A percentile compares a stretch with the other conserved stretches of the same genome.
phyloP scores from a whole-genome alignment of 306 rosid species.

The Vigna unguiculata region DNA sequence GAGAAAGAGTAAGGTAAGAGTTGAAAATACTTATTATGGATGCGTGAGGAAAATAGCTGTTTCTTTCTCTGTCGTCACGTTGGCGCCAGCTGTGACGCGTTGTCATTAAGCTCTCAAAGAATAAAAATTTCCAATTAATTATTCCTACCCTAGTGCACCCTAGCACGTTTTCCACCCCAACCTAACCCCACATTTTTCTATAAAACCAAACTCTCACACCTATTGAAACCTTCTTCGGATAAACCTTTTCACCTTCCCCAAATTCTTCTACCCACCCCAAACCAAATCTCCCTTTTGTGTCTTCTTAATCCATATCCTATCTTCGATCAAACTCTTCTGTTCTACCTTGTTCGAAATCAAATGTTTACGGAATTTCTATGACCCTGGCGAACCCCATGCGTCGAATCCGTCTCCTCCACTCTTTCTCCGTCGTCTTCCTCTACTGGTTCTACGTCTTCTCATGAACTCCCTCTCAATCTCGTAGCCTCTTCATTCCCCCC shows the following conservation, averaged over 20 bases:
- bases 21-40: not conserved
- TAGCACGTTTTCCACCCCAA: conserved; percentile 38
- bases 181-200: conserved; percentile 5
- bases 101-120: not conserved
- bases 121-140: not conserved
- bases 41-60: not conserved
- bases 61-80: not conserved
- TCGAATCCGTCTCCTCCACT: conserved; percentile 54
- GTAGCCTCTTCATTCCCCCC: not conserved
- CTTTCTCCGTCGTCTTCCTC: conserved; percentile 59
- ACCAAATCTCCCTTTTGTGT: not conserved
- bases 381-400: conserved; percentile 46
- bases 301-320: not conserved
- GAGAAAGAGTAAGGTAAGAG: not conserved
- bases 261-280: not conserved
- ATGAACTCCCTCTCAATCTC: conserved; percentile 50
- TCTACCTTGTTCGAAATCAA: not conserved
- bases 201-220: not conserved
- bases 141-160: not conserved
- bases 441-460: conserved; percentile 73
- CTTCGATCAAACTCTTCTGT: conserved; percentile 25
- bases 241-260: not conserved
- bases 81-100: conserved; percentile 22
- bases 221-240: not conserved
- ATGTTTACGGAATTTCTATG: conserved; percentile 55